A percentile compares a stretch with the other conserved stretches of the same genome.
These are phyloP conservation scores for Phycomyces nitens DNA, from an alignment of 192 early-diverging fungal genomes.

Conservation along the genomic window DNA sequence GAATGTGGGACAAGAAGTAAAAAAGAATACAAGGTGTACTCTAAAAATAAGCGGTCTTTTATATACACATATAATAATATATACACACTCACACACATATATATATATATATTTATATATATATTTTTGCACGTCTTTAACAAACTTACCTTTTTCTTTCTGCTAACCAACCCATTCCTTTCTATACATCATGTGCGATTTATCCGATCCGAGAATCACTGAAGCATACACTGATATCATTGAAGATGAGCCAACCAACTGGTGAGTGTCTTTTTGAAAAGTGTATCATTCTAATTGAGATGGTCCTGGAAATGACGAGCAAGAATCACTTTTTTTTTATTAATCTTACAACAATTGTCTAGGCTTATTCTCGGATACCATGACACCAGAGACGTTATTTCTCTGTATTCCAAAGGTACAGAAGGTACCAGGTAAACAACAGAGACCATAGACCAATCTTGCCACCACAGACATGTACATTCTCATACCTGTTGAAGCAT, in stretches of 20 bases:
- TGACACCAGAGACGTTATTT: slow-evolving; percentile 58
- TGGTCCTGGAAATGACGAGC: neutral
- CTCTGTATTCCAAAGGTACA: slow-evolving; percentile 50
- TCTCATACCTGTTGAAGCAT: neutral
- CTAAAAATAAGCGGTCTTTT: neutral
- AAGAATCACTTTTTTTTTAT: neutral
- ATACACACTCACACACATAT: too few relatives aligned
- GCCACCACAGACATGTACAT: too few relatives aligned
- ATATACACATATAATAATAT: neutral
- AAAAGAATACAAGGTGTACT: neutral
- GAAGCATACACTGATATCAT: slow-evolving; percentile 55
- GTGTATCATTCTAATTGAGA: neutral
- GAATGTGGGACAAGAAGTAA: neutral
- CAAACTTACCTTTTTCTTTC: too few relatives aligned
- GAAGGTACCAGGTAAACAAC: slow-evolving; percentile 38
- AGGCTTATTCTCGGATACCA: slow-evolving; percentile 63
- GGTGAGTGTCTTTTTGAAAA: slow-evolving; percentile 34
- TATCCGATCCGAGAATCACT: slow-evolving; percentile 53
- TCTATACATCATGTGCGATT: slow-evolving; percentile 44
- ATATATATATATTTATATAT: neutral
- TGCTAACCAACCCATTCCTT: too few relatives aligned
- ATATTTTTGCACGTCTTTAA: neutral
- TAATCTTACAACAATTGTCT: neutral
- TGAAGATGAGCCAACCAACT: slow-evolving; percentile 49
- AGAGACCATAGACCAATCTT: too few relatives aligned